Conservation (phyloP, 345 rosid genomes). For the Murraya koenigii region DNA sequence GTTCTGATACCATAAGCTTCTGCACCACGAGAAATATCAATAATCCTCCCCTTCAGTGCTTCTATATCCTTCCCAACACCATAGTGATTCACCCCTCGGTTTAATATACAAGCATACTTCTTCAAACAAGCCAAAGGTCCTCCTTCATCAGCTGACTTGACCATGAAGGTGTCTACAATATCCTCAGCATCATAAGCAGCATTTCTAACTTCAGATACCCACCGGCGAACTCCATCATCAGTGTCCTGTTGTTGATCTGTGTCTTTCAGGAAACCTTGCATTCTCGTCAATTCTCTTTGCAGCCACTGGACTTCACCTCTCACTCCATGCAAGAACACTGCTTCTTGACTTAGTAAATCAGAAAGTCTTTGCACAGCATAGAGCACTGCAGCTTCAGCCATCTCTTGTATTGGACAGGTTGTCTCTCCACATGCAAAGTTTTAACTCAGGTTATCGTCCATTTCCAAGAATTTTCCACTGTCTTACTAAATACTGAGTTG, state of each 20-base stretch:
- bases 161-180: conserved; percentile 25
- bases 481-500: background rate
- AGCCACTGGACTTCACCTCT: conserved; percentile 25
- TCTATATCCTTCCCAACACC: conserved; percentile 12
- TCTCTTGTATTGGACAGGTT: background rate
- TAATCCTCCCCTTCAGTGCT: conserved; percentile 13
- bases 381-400: conserved; percentile 32
- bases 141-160: conserved; percentile 17
- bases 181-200: conserved; percentile 36
- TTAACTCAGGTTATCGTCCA: background rate
- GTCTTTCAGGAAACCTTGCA: conserved; percentile 37
- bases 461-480: background rate
- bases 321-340: conserved; percentile 9
- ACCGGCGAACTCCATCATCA: conserved; percentile 30
- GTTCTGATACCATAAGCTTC: conserved; percentile 22
- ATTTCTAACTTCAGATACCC: conserved; percentile 34
- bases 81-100: conserved; percentile 10
- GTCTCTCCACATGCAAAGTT: background rate
- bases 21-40: conserved; percentile 19
- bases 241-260: conserved; percentile 28
- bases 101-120: conserved; percentile 5
- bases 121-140: background rate
- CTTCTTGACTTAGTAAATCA: conserved; percentile 18
- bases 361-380: conserved; percentile 28
- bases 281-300: conserved; percentile 29